These are phyloP conservation scores for Oligophagozyma castellii DNA, from an alignment of 1,139 yeast species.

Conservation along the genomic window DNA sequence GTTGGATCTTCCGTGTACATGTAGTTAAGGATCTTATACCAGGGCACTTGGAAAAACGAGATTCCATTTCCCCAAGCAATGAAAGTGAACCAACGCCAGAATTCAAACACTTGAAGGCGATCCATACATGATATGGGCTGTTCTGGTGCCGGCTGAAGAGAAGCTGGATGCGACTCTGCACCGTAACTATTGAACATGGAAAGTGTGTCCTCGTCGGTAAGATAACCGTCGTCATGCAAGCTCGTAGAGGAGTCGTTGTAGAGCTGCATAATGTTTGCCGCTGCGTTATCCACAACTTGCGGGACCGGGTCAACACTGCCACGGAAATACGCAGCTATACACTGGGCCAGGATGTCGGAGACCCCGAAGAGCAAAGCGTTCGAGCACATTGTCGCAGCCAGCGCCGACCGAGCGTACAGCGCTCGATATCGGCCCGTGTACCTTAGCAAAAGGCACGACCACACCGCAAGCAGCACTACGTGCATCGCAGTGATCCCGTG, in stretches of 20 bases:
- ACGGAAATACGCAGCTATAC: constrained; percentile 14
- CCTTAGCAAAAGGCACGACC: constrained; percentile 36
- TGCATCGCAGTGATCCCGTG: constrained; percentile 44
- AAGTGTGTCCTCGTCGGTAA: constrained; percentile 5
- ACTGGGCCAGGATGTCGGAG: constrained; percentile 81
- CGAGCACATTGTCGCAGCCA: constrained; percentile 70
- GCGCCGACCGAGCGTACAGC: constrained; percentile 52
- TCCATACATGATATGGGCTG: too few species aligned
- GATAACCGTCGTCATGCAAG: constrained; percentile 1
- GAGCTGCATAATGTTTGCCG: constrained; percentile 10
- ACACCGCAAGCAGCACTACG: constrained; percentile 35
- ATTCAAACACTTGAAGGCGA: constrained; percentile 40
- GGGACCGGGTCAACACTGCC: constrained; percentile 23
- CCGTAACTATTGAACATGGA: constrained; percentile 3
- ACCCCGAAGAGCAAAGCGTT: constrained; percentile 74
- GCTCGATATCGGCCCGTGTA: constrained; percentile 45
- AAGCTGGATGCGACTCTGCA: too few species aligned
- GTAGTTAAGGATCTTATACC: constrained; percentile 74
- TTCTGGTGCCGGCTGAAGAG: too few species aligned
- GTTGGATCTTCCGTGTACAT: constrained; percentile 73
- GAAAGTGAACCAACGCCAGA: constrained; percentile 64
- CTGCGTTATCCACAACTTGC: constrained; percentile 20
- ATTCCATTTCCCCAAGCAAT: constrained; percentile 78
- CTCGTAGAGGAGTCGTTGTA: constrained; percentile 8
- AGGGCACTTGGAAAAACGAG: constrained; percentile 73